These are phyloP conservation scores for Abrus pulchellus DNA, from an alignment of 306 rosid species.

Conservation along the genomic window DNA sequence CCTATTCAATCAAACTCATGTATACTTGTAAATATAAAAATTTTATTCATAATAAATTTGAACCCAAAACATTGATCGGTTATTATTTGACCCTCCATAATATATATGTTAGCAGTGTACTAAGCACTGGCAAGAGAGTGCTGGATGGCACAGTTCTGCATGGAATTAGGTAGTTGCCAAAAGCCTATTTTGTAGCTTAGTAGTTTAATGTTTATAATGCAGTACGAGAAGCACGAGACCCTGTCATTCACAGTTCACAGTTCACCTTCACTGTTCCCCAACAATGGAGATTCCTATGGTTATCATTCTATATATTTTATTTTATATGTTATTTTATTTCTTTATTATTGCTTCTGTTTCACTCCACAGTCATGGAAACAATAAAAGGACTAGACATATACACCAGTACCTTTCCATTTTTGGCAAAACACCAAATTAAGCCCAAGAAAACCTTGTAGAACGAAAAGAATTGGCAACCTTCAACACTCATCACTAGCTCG, in stretches of 20 bases:
- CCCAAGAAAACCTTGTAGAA: neutral
- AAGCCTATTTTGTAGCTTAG: slow-evolving; percentile 40
- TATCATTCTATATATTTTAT: neutral
- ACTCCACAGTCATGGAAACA: neutral
- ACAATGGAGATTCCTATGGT: slow-evolving; percentile 49
- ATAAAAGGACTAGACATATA: slow-evolving; percentile 21
- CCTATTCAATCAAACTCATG: too few relatives aligned
- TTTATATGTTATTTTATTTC: neutral
- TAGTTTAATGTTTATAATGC: neutral
- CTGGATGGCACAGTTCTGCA: neutral
- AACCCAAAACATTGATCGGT: too few relatives aligned
- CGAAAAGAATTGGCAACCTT: slow-evolving; percentile 11
- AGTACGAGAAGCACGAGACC: slow-evolving; percentile 48
- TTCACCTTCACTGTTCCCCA: slow-evolving; percentile 32
- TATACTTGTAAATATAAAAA: too few relatives aligned
- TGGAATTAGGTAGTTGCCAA: slow-evolving; percentile 28
- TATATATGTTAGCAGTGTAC: too few relatives aligned
- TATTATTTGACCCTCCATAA: too few relatives aligned
- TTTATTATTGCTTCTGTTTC: slow-evolving; percentile 5
- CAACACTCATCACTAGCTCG: neutral
- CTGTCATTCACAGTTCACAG: slow-evolving; percentile 49
- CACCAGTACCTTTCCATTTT: slow-evolving; percentile 45
- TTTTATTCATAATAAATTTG: too few relatives aligned
- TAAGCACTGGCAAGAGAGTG: neutral
- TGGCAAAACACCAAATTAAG: slow-evolving; percentile 40